Evolutionary conservation across 768 basidiomycete species (phyloP).

Genomic region (Galerina sulciceps): DNA sequence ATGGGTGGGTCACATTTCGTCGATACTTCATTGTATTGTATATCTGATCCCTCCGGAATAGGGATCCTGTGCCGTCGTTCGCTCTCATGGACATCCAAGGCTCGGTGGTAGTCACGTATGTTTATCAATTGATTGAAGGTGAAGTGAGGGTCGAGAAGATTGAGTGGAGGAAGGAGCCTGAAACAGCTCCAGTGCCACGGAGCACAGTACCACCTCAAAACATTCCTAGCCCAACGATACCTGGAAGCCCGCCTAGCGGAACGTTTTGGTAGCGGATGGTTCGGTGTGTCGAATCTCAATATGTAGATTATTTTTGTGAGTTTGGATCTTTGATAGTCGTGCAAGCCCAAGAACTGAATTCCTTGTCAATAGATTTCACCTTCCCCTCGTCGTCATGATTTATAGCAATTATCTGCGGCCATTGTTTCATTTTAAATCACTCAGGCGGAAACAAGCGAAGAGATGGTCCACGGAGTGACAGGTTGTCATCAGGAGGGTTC

Average conservation of each 20-base stretch:
- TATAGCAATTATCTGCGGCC: too few species aligned
- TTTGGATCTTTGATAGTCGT: background rate
- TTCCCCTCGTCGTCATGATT: too few species aligned
- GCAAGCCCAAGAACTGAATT: too few species aligned
- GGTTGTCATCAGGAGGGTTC: too few species aligned
- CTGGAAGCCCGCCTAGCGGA: conserved; percentile 26
- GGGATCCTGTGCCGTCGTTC: conserved; percentile 91
- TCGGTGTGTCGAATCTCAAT: background rate
- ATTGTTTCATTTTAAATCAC: too few species aligned
- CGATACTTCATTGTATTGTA: background rate
- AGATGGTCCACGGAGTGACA: too few species aligned
- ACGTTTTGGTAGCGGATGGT: conserved; percentile 23
- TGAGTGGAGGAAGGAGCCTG: conserved; percentile 74
- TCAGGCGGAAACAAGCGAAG: too few species aligned
- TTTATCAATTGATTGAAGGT: conserved; percentile 92
- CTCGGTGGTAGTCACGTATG: conserved; percentile 94
- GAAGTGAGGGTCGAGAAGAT: conserved; percentile 95
- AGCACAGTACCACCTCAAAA: conserved; percentile 54
- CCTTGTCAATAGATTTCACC: too few species aligned
- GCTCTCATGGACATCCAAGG: conserved; percentile 99
- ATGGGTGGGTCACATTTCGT: conserved; percentile 50
- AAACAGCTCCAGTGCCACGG: conserved; percentile 41
- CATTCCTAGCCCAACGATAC: conserved; percentile 43
- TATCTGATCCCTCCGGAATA: background rate
- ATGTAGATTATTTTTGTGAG: background rate